A percentile compares a stretch with the other conserved stretches of the same genome.
phyloP scores from a whole-genome alignment of 768 basidiomycete genomes.

The Rubroboletus pulcherrimus region DNA sequence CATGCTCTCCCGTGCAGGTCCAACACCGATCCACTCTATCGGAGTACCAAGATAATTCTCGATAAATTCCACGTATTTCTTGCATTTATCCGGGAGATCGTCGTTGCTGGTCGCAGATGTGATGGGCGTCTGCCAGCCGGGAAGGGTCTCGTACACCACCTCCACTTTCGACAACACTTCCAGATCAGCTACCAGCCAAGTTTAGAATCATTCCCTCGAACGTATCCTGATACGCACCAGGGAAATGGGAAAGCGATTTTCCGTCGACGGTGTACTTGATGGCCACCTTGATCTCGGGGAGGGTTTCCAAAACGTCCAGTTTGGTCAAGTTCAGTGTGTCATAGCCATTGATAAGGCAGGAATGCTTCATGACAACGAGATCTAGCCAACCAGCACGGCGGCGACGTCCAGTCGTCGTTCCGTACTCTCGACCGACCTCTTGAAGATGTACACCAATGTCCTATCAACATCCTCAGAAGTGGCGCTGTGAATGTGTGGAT shows the following conservation, averaged over 20 bases:
- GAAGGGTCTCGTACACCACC: conserved; percentile 83
- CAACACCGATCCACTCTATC: conserved; percentile 91
- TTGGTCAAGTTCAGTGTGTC: conserved; percentile 93
- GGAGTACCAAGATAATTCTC: conserved; percentile 69
- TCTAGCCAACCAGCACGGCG: conserved; percentile 98
- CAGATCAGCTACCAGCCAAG: conserved; percentile 62
- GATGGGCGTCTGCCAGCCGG: conserved; percentile 89
- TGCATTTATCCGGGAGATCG: conserved; percentile 79
- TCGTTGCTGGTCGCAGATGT: conserved; percentile 58
- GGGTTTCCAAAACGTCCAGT: conserved; percentile 83
- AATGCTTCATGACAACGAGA: conserved; percentile 91
- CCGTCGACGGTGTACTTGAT: conserved; percentile 77
- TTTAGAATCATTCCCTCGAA: background rate
- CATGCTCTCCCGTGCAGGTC: conserved; percentile 84
- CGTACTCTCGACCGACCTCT: conserved; percentile 90
- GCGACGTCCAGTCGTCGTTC: conserved; percentile 87
- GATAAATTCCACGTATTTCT: conserved; percentile 82
- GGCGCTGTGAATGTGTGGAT: background rate
- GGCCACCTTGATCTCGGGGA: conserved; percentile 85
- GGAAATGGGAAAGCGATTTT: conserved; percentile 78
- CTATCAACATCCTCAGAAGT: conserved; percentile 36
- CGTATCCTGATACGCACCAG: conserved; percentile 50
- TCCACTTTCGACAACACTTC: conserved; percentile 74
- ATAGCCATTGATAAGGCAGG: conserved; percentile 93
- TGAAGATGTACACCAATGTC: conserved; percentile 83